Evolutionary conservation across 768 basidiomycete species (phyloP).

Genomic region (Ramaria sp.): DNA sequence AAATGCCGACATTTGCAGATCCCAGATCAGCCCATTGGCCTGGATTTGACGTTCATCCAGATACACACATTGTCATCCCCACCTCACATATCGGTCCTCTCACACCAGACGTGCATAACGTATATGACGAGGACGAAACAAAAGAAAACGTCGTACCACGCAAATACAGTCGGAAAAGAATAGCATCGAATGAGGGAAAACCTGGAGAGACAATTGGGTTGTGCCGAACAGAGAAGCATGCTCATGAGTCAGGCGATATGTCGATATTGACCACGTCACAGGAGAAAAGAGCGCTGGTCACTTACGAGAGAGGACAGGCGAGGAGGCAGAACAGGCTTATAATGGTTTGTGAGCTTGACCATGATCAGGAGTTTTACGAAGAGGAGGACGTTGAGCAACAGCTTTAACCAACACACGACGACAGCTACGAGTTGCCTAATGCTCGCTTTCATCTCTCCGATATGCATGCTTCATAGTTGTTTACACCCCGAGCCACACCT

Average conservation of each 20-base stretch:
- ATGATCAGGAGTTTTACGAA: neutral
- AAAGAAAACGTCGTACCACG: slow-evolving; percentile 54
- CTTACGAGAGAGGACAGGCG: neutral
- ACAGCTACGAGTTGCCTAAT: neutral
- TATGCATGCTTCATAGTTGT: neutral
- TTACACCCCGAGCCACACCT: neutral
- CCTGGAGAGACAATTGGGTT: neutral
- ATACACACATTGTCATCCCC: slow-evolving; percentile 19
- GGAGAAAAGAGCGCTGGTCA: neutral
- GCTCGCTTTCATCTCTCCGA: neutral
- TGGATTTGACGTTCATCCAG: slow-evolving; percentile 50
- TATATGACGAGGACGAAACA: slow-evolving; percentile 26
- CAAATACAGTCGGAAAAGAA: slow-evolving; percentile 12
- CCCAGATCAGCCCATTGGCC: slow-evolving; percentile 56
- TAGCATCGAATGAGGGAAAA: neutral
- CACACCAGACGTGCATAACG: slow-evolving; percentile 2
- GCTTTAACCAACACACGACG: neutral
- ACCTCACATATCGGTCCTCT: neutral
- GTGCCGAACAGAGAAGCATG: neutral
- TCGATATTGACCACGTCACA: neutral
- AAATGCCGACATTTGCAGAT: slow-evolving; percentile 33
- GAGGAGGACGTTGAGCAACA: neutral
- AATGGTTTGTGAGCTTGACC: neutral
- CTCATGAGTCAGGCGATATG: neutral
- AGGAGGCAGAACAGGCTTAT: neutral